Evolutionary conservation across 1,284 basidiomycete species (phyloP).

Genomic region (Irpex sp.): DNA sequence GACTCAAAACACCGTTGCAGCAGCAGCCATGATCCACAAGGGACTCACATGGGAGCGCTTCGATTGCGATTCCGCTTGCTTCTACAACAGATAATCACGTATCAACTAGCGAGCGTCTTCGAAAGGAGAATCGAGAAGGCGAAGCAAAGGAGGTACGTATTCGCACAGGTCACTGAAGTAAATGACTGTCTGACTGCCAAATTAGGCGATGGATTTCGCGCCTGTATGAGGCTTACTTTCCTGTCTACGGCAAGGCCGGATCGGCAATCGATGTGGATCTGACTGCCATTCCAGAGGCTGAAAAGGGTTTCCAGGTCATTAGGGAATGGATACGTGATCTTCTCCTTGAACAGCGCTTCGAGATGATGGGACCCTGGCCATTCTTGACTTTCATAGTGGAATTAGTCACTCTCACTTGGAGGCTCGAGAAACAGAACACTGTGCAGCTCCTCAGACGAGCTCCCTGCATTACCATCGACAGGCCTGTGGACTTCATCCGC

Average conservation of each 20-base stretch:
- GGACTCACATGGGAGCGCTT: slow-evolving; percentile 37
- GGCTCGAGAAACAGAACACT: slow-evolving; percentile 24
- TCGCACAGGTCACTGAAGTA: neutral
- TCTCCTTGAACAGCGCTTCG: slow-evolving; percentile 32
- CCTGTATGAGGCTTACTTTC: slow-evolving; percentile 30
- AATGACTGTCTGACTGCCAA: neutral
- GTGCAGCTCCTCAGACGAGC: slow-evolving; percentile 23
- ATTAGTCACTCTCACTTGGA: slow-evolving; percentile 25
- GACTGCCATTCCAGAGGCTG: slow-evolving; percentile 43
- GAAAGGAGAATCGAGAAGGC: slow-evolving; percentile 23
- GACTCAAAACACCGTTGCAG: slow-evolving; percentile 40
- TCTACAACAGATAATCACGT: slow-evolving; percentile 56
- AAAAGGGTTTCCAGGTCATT: slow-evolving; percentile 41
- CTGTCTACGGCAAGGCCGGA: slow-evolving; percentile 28
- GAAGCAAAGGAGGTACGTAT: slow-evolving; percentile 28
- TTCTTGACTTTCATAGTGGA: slow-evolving; percentile 31
- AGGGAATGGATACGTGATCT: slow-evolving; percentile 48
- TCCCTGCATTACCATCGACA: slow-evolving; percentile 23
- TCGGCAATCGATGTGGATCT: slow-evolving; percentile 37
- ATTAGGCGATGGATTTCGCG: slow-evolving; percentile 29
- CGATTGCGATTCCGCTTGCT: slow-evolving; percentile 49
- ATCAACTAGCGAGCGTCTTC: slow-evolving; percentile 40
- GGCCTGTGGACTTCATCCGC: slow-evolving; percentile 10
- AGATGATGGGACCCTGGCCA: slow-evolving; percentile 1
- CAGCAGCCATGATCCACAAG: neutral